A percentile compares a stretch with the other conserved stretches of the same genome.
Conservation (phyloP, 164 flowering plant genomes). For the Liquidambar formosana region DNA sequence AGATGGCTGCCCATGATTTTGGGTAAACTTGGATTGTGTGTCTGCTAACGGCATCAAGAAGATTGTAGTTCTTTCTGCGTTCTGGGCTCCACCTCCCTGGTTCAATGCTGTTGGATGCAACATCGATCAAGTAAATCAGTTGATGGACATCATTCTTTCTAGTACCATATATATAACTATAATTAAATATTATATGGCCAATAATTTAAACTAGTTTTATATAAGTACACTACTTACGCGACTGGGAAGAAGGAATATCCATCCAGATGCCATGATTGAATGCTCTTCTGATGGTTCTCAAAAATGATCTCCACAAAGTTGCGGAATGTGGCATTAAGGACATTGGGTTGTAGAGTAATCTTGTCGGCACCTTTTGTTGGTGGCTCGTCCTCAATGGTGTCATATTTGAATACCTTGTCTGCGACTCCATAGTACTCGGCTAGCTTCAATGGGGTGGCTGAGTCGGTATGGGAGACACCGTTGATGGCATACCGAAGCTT, state of each 20-base stretch:
- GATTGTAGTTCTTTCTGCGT: constrained; percentile 57
- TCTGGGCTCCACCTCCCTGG: constrained; percentile 60
- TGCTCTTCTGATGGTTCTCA: constrained; percentile 54
- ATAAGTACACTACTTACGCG: constrained; percentile 47
- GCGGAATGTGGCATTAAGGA: constrained; percentile 44
- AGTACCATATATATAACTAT: background rate
- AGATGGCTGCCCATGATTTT: constrained; percentile 59
- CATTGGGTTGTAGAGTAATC: constrained; percentile 32
- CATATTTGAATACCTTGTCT: constrained; percentile 47
- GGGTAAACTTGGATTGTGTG: constrained; percentile 63
- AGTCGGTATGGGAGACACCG: constrained; percentile 52
- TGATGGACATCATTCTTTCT: background rate
- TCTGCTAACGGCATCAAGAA: constrained; percentile 57
- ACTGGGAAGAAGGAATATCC: constrained; percentile 66
- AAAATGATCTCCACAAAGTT: constrained; percentile 54
- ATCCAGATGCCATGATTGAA: constrained; percentile 54
- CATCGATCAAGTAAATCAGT: background rate
- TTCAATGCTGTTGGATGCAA: constrained; percentile 29
- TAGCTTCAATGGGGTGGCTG: constrained; percentile 52
- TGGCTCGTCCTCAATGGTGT: constrained; percentile 39
- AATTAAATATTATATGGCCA: background rate
- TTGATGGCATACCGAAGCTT: constrained; percentile 58
- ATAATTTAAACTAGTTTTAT: too few relatives aligned
- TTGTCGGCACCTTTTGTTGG: constrained; percentile 4
- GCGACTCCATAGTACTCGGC: constrained; percentile 52